Evolutionary conservation across 2,329 filamentous ascomycete species (phyloP), one percentile per base, ranked within the genome.

Genomic region (Paraphoma sp.): DNA sequence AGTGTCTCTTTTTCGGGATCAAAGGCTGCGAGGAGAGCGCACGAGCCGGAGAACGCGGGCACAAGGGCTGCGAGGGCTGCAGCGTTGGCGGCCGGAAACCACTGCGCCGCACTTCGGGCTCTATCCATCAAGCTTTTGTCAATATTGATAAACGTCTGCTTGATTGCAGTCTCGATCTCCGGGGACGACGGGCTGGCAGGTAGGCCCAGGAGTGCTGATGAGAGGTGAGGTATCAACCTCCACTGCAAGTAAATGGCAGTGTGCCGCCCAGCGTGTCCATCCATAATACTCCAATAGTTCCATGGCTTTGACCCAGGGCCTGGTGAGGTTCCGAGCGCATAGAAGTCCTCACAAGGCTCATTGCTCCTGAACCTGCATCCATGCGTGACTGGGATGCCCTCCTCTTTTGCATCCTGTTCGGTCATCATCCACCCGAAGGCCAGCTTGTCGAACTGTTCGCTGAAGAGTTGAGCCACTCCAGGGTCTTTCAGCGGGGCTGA

Each of bases 11-110:
- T 78, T 0, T 64, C 55, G 0, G 86, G 81, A 58, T 91, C 87
- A 66, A 86, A 89, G 1, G 89, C 74, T 0, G 87, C 81, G 1
- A 91, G 77, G 1, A 90, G 76, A 10, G 88, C 88, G 61, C 87
- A 90, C 4, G 86, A 89, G 5, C 88, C 87, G 1, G 81, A 75
- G 49, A 79, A 78, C 1, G 77, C 80, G 31, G 77, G 72, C 0
- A 68, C 67, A 2, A 81, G 69, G 3, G 65, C 64, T 4, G 57
- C 53, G 16, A 74, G 63, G 2, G 72, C 72, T 4, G 62, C 60
- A 0, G 67, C 59, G 16, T 67, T 68, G 7, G 69, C 76, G 6
- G 75, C 73, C 0, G 76, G 77, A 23, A 67, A 72, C 65, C 78
- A 80, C 14, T 73, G 75, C 4, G 73, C 76, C 4, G 79, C 75